Evolutionary conservation across 73 alveolate species (phyloP).

Genomic region (Paramecium biaurelia): DNA sequence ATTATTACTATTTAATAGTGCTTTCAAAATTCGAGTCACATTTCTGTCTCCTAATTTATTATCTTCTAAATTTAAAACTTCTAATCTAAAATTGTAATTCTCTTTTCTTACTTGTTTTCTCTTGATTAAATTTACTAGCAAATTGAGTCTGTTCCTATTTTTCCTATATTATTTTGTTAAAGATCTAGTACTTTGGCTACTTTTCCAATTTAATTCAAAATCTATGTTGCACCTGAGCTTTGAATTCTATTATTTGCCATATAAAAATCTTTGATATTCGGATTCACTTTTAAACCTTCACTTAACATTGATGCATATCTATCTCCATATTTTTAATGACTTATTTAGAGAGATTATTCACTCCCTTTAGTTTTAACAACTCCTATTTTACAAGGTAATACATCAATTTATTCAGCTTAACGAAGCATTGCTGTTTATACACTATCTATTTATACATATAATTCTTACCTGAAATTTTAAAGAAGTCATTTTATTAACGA

Average conservation of each 20-base stretch:
- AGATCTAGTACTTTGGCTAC: not conserved
- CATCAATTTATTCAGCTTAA: constrained; percentile 12
- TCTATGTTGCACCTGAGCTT: constrained; percentile 51
- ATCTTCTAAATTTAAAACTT: constrained; percentile 56
- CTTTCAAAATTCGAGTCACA: constrained; percentile 30
- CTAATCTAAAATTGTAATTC: not conserved
- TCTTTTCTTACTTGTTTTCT: constrained; percentile 1
- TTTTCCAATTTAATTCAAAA: not conserved
- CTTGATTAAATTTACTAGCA: constrained; percentile 17
- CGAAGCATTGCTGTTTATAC: constrained; percentile 24
- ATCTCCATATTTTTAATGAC: constrained; percentile 65
- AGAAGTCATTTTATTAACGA: constrained; percentile 26
- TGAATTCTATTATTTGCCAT: constrained; percentile 44
- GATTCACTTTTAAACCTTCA: constrained; percentile 59
- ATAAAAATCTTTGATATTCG: constrained; percentile 45
- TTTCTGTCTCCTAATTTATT: constrained; percentile 58
- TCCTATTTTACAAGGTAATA: constrained; percentile 59
- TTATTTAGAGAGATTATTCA: not conserved
- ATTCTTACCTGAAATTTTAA: not conserved
- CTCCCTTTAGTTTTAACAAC: constrained; percentile 33
- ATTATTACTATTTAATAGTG: constrained; percentile 5
- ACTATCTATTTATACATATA: not conserved
- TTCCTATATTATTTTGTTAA: not conserved
- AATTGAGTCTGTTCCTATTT: constrained; percentile 32
- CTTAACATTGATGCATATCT: constrained; percentile 68